Base-by-base conservation (phyloP, 164 flowering plant genomes). In the Magnolia kwangsiensis region DNA sequence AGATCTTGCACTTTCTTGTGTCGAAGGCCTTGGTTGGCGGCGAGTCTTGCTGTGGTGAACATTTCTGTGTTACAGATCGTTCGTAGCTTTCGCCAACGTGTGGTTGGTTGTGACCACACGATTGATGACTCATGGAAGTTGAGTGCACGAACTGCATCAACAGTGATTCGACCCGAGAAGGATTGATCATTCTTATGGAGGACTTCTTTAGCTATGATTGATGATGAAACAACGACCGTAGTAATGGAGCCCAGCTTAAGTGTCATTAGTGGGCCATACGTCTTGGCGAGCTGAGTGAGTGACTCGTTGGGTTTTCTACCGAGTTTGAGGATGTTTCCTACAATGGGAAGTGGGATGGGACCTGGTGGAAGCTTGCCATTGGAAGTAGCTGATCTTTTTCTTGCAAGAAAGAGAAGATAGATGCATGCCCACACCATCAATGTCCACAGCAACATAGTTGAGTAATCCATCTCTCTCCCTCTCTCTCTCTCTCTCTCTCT, bases 221-320 rank as follows among this genome's bases (percentile, higher is more conserved):
- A 23, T 18, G 78, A 76, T 3, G 84, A 79, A 16, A 69, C 77
- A 7, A 79, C 59, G 2, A 82, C 74, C 1, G 74, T 73, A n/a
- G 79, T 77, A 7, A 49, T n/a, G 6, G 11, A 11, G 27, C 82
- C 82, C 45, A 82, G 77, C 20, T 55, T 29, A 1, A 82, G 50
- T 6, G 80, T 68, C 80, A 82, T 80, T 19, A 82, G 74, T 2
- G 82, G 80, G 21, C 85, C 82, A 45, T 80, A 70, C 8, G 18
- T 59, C 64, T 72, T 49, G 72, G 82, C 51, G 1, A 77, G 76
- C n/a, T 80, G 59, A 63, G 78, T 37, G 13, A 82, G 73, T 21
- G 80, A 72, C 70, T 69, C 67, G 31, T 77, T 78, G 37, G 78
- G 82, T 49, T 31, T 66, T 58, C 19, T 27, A 0, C 84, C 84